Percentiles rank a stretch among this genome's conserved stretches.
These are phyloP conservation scores for Hebeloma cylindrosporum DNA, from an alignment of 768 basidiomycete species.

Conservation along the genomic window DNA sequence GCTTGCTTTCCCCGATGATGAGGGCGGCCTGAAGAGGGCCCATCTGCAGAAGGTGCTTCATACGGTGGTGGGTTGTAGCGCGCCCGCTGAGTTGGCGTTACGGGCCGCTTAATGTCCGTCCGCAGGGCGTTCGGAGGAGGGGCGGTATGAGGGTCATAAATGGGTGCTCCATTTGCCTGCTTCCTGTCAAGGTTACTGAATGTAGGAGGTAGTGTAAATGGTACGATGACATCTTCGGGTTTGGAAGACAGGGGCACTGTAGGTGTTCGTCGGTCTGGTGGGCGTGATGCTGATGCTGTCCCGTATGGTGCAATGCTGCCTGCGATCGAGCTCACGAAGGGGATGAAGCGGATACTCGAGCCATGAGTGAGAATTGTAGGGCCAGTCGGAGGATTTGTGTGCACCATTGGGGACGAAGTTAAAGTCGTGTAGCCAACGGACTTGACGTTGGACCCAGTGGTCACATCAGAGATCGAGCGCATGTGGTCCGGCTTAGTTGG, in stretches of 20 bases:
- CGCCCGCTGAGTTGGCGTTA: slow-evolving; percentile 17
- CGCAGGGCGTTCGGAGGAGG: slow-evolving; percentile 21
- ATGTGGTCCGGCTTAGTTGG: slow-evolving; percentile 18
- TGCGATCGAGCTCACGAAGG: slow-evolving; percentile 31
- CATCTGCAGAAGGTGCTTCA: slow-evolving; percentile 23
- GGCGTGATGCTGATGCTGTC: slow-evolving; percentile 21
- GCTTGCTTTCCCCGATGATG: slow-evolving; percentile 26
- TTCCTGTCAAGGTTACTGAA: slow-evolving; percentile 32
- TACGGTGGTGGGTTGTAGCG: slow-evolving; percentile 42
- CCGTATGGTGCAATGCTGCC: slow-evolving; percentile 15
- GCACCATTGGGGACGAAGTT: slow-evolving; percentile 21
- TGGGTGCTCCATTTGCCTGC: slow-evolving; percentile 29
- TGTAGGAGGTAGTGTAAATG: slow-evolving; percentile 31
- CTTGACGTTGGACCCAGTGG: slow-evolving; percentile 16
- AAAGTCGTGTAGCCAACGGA: slow-evolving; percentile 27
- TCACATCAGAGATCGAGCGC: slow-evolving; percentile 27
- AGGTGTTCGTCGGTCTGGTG: slow-evolving; percentile 9
- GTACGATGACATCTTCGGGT: slow-evolving; percentile 34
- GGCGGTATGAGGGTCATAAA: slow-evolving; percentile 33
- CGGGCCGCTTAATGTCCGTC: slow-evolving; percentile 15
- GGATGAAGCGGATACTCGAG: slow-evolving; percentile 32
- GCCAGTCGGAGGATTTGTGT: slow-evolving; percentile 23
- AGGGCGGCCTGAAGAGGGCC: slow-evolving; percentile 19
- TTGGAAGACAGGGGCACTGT: slow-evolving; percentile 12
- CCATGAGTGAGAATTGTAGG: slow-evolving; percentile 34